Conservation (phyloP, 768 basidiomycete genomes). For the Lentinula boryana region DNA sequence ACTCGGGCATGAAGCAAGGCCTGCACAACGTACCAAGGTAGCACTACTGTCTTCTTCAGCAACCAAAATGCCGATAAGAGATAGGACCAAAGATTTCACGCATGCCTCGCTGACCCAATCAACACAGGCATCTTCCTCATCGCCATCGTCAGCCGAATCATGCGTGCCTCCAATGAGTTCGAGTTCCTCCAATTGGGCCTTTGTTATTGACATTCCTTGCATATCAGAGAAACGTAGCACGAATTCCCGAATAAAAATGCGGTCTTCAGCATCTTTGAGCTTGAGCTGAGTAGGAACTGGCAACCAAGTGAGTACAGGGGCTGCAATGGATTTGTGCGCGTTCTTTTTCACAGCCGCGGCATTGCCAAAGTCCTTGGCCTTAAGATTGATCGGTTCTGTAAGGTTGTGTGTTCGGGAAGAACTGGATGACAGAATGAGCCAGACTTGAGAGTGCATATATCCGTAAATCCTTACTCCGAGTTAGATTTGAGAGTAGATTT, state of each 20-base stretch:
- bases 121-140: slow-evolving; percentile 31
- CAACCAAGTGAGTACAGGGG: slow-evolving; percentile 52
- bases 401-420: neutral
- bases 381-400: neutral
- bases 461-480: neutral
- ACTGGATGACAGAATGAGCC: neutral
- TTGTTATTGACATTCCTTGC: slow-evolving; percentile 37
- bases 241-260: slow-evolving; percentile 74
- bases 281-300: slow-evolving; percentile 36
- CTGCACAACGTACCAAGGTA: slow-evolving; percentile 23
- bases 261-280: slow-evolving; percentile 44
- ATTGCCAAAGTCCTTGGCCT: neutral
- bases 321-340: slow-evolving; percentile 23
- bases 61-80: slow-evolving; percentile 50
- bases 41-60: slow-evolving; percentile 34
- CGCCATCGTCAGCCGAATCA: slow-evolving; percentile 23
- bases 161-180: slow-evolving; percentile 42
- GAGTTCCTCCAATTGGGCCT: slow-evolving; percentile 54
- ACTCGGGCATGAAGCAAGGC: neutral
- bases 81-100: slow-evolving; percentile 55
- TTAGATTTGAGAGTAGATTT: slow-evolving; percentile 40
- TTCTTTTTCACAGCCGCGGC: neutral
- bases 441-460: neutral
- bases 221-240: slow-evolving; percentile 53
- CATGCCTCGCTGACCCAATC: slow-evolving; percentile 66